phyloP scores from a whole-genome alignment of 495 filamentous ascomycete genomes.

The Thozetella sp. region DNA sequence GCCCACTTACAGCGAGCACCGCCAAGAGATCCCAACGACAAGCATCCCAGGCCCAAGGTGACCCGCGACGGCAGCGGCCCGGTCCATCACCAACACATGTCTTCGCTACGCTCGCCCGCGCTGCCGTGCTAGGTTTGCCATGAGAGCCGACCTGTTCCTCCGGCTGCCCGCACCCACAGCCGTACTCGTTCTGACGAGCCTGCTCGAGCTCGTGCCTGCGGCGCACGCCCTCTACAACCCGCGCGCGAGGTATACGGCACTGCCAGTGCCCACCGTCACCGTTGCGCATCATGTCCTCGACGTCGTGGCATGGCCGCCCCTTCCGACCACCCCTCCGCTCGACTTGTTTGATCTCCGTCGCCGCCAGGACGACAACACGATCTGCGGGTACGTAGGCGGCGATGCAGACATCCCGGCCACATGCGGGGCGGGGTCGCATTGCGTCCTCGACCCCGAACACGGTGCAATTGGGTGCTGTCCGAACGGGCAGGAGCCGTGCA shows the following conservation, averaged over 20 bases:
- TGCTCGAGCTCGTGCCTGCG: conserved; percentile 20
- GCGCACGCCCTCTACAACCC: neutral
- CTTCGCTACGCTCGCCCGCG: neutral
- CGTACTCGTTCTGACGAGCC: conserved; percentile 35
- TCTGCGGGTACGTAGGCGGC: conserved; percentile 50
- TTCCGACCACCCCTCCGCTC: conserved; percentile 37
- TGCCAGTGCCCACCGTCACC: conserved; percentile 31
- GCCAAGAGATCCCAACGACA: too few relatives aligned
- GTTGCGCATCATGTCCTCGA: conserved; percentile 37
- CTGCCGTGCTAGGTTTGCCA: conserved; percentile 3
- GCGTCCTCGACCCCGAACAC: conserved; percentile 43
- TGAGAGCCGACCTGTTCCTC: conserved; percentile 36
- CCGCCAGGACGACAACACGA: conserved; percentile 39
- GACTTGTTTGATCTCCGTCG: conserved; percentile 31
- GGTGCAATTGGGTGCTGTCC: conserved; percentile 51
- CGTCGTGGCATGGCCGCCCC: conserved; percentile 41
- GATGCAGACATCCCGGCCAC: conserved; percentile 43
- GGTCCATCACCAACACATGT: neutral
- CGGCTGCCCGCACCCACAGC: conserved; percentile 40
- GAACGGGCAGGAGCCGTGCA: conserved; percentile 40
- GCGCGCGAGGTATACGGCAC: neutral
- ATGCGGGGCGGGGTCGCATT: conserved; percentile 49
- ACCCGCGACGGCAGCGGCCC: neutral
- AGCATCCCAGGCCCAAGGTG: too few relatives aligned
- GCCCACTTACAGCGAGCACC: neutral